These are phyloP conservation scores for Diutina catenulata DNA, from an alignment of 1,139 yeast genomes.

Conservation along the genomic window DNA sequence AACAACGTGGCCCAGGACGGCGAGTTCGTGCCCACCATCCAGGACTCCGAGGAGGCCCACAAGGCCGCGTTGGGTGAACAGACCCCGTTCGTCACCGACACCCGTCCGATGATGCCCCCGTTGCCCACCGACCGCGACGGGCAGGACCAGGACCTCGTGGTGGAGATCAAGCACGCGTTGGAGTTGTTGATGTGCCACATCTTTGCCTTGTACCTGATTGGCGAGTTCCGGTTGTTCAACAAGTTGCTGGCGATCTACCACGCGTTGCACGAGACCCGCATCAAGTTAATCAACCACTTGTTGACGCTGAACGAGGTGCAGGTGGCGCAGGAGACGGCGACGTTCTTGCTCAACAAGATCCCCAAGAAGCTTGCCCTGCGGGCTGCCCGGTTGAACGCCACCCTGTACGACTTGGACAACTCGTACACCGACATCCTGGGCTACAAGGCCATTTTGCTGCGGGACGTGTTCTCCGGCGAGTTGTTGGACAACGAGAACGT, in stretches of 20 bases:
- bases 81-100: constrained; percentile 6
- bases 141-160: constrained; percentile 24
- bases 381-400: constrained; percentile 28
- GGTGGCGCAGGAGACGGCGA: constrained; percentile 46
- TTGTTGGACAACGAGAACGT: constrained; percentile 33
- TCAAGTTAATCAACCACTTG: constrained; percentile 43
- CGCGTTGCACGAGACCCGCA: constrained; percentile 52
- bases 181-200: constrained; percentile 50
- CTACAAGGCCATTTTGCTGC: constrained; percentile 57
- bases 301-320: constrained; percentile 49
- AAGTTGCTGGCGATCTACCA: constrained; percentile 42
- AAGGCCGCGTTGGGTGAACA: constrained; percentile 19
- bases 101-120: constrained; percentile 27
- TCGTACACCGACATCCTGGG: constrained; percentile 56
- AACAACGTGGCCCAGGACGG: constrained; percentile 15
- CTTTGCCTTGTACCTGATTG: constrained; percentile 58
- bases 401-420: constrained; percentile 30
- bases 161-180: constrained; percentile 48
- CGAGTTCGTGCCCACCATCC: constrained; percentile 32
- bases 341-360: constrained; percentile 50
- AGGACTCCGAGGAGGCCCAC: constrained; percentile 29
- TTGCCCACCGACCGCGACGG: constrained; percentile 34
- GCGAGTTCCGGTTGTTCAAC: constrained; percentile 50
- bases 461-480: constrained; percentile 54
- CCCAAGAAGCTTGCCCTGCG: constrained; percentile 53